A percentile compares a stretch with the other conserved stretches of the same genome.
Conservation (phyloP, 345 rosid species). For the Populus euphratica region DNA sequence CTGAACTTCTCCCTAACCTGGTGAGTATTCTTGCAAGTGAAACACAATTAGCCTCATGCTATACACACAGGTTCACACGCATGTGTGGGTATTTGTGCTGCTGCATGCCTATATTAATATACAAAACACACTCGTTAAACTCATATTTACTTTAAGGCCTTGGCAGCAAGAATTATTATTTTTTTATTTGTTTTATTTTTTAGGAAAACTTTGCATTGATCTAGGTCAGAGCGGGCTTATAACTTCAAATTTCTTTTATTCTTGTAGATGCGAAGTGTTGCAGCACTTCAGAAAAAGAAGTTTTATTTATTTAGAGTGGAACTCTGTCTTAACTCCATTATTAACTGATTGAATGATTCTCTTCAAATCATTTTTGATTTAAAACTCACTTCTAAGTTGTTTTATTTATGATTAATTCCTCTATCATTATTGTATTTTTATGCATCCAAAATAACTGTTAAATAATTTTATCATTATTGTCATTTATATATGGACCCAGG, state of each 20-base stretch:
- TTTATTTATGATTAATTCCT: not conserved
- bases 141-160: not conserved
- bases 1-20: conserved; percentile 70
- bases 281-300: not conserved
- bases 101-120: not conserved
- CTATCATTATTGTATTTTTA: not conserved
- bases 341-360: not conserved
- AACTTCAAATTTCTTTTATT: not conserved
- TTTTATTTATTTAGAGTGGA: not conserved
- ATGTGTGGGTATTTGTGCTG: not conserved
- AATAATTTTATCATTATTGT: not conserved
- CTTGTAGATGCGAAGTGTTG: not conserved
- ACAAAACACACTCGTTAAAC: not conserved
- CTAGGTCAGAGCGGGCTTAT: not conserved
- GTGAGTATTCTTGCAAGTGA: conserved; percentile 30
- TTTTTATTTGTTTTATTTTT: too few relatives aligned
- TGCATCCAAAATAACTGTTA: not conserved
- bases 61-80: not conserved
- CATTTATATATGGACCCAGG: not conserved
- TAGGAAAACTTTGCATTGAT: not conserved
- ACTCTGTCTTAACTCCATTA: not conserved
- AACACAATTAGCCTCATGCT: not conserved
- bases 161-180: not conserved
- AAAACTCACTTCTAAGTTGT: too few relatives aligned
- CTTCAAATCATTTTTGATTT: not conserved